Percentiles rank a stretch among this genome's conserved stretches.
Evolutionary conservation across 1,139 yeast genomes (phyloP).

Genomic region (Sugiyamaella paludigena): DNA sequence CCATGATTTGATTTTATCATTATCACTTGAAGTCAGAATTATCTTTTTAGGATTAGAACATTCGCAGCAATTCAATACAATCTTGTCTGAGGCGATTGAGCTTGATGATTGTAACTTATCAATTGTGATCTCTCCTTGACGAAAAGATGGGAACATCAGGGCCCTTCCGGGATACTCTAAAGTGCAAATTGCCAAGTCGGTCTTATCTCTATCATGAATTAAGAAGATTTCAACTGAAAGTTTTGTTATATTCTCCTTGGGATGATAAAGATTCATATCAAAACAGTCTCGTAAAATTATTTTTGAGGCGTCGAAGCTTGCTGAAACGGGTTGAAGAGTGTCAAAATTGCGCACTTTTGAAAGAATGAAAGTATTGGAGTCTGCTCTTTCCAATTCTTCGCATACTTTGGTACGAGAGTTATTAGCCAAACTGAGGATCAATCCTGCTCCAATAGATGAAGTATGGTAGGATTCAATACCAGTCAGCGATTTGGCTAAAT

Average conservation of each 20-base stretch:
- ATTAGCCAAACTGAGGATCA: conserved; percentile 25
- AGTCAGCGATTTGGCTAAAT: conserved; percentile 30
- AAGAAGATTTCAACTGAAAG: conserved; percentile 34
- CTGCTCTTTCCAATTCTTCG: conserved; percentile 26
- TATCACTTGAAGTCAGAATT: conserved; percentile 28
- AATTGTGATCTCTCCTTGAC: conserved; percentile 33
- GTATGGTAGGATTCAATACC: conserved; percentile 13
- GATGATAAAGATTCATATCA: conserved; percentile 35
- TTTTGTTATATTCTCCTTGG: conserved; percentile 24
- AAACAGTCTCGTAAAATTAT: conserved; percentile 37
- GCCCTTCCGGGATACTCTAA: conserved; percentile 38
- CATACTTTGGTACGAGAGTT: conserved; percentile 24
- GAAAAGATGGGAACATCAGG: conserved; percentile 38
- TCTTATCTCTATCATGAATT: conserved; percentile 20
- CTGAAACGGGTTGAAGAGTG: conserved; percentile 30
- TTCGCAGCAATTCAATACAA: conserved; percentile 23
- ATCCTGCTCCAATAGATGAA: conserved; percentile 15
- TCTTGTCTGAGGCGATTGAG: conserved; percentile 1
- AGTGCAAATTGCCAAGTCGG: conserved; percentile 38
- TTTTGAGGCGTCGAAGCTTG: conserved; percentile 32
- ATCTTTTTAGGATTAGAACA: conserved; percentile 28
- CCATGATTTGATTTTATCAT: conserved; percentile 27
- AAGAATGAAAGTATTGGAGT: conserved; percentile 32
- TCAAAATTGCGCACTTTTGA: conserved; percentile 34
- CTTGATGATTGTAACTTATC: conserved; percentile 13